phyloP scores from a whole-genome alignment of 805 yeast genomes.

The Candida odintsovae region DNA sequence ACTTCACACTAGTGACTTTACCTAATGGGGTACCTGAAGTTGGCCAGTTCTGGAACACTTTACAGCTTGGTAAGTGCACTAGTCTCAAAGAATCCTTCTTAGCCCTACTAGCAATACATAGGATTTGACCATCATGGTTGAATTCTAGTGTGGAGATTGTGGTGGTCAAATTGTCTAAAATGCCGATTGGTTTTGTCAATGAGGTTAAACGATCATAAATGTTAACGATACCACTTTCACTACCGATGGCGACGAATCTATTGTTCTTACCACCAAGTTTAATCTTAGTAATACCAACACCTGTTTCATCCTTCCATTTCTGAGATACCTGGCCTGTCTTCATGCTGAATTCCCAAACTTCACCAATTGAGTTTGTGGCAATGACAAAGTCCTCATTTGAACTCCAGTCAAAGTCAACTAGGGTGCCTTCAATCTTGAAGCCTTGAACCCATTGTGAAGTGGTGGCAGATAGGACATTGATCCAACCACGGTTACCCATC shows the following conservation, averaged over 20 bases:
- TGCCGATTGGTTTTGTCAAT: conserved; percentile 49
- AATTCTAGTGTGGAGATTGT: conserved; percentile 69
- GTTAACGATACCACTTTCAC: conserved; percentile 83
- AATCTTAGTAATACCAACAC: conserved; percentile 75
- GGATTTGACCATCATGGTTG: conserved; percentile 81
- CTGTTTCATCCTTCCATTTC: conserved; percentile 84
- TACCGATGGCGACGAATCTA: conserved; percentile 86
- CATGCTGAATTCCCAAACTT: conserved; percentile 80
- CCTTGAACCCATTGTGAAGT: conserved; percentile 87
- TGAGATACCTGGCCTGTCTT: conserved; percentile 42
- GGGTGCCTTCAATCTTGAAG: conserved; percentile 81
- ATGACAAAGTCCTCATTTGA: conserved; percentile 40
- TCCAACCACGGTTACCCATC: conserved; percentile 86
- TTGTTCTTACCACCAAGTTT: conserved; percentile 64
- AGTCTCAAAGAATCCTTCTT: conserved; percentile 80
- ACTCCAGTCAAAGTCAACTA: conserved; percentile 75
- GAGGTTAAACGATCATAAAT: conserved; percentile 57
- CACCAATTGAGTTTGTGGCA: conserved; percentile 73
- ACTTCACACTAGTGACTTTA: conserved; percentile 74
- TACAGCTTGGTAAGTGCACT: conserved; percentile 82
- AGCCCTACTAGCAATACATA: conserved; percentile 80
- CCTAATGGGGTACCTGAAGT: conserved; percentile 96
- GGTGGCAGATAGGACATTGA: conserved; percentile 67
- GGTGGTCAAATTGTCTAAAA: conserved; percentile 76
- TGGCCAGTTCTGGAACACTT: conserved; percentile 94